These are phyloP conservation scores for Plasmodium relictum DNA, from an alignment of 169 alveolate species.

Conservation along the genomic window DNA sequence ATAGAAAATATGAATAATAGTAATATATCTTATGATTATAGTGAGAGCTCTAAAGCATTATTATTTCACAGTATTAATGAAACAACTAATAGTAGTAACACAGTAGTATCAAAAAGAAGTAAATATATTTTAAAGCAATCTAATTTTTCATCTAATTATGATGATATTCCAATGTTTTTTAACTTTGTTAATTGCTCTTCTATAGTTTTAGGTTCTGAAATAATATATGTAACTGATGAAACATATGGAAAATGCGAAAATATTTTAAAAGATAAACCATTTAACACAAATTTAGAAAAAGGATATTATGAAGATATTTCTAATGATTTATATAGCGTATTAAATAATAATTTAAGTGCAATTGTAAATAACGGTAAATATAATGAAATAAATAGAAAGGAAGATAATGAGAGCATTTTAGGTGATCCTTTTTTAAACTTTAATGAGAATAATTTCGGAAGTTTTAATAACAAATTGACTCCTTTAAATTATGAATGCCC, in stretches of 20 bases:
- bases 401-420: background rate
- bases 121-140: slow-evolving; percentile 65
- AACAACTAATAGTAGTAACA: slow-evolving; percentile 73
- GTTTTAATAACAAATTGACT: background rate
- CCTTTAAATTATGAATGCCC: slow-evolving; percentile 31
- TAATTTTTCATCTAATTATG: slow-evolving; percentile 45
- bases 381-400: background rate
- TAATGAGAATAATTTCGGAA: background rate
- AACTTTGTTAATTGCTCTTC: slow-evolving; percentile 71
- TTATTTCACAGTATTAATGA: slow-evolving; percentile 65
- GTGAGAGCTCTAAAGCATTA: slow-evolving; percentile 57
- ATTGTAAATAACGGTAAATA: background rate
- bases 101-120: slow-evolving; percentile 73
- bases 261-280: slow-evolving; percentile 76
- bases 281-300: slow-evolving; percentile 38
- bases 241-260: slow-evolving; percentile 78
- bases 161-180: slow-evolving; percentile 69
- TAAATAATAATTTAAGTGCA: background rate
- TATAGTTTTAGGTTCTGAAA: slow-evolving; percentile 69
- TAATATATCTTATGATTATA: slow-evolving; percentile 38
- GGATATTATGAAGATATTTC: slow-evolving; percentile 70
- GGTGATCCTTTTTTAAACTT: slow-evolving; percentile 1
- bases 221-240: slow-evolving; percentile 76
- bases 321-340: slow-evolving; percentile 49
- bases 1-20: slow-evolving; percentile 24